Base-by-base conservation (phyloP, 768 basidiomycete genomes). In the Naganishia vaughanmartiniae region DNA sequence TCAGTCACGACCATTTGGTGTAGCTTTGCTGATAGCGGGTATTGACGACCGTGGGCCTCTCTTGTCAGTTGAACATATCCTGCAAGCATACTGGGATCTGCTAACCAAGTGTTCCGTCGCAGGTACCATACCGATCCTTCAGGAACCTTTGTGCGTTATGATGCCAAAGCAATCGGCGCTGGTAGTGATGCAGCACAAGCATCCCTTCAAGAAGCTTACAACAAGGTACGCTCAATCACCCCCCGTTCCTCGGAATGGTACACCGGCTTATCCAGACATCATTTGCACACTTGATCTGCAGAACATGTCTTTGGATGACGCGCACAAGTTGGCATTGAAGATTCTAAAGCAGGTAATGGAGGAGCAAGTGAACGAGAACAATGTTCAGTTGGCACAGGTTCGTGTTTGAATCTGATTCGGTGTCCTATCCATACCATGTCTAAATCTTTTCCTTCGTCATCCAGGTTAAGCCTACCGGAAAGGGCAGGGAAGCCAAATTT, bases 341-440 rank as follows among this genome's bases (percentile, higher is more conserved):
- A 92, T 98, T 55, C 84, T 98, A 73, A 98, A 99, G 84, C 93
- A 98, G 83, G 96, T 98, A 54, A 99, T 98, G 96, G 96, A 98
- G 82, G 96, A 98, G 84, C 97, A 96, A 81, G 87, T 99, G 53
- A 95, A 98, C 82, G 92, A 96, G 76, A 94, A 97, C 84, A 98
- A 99, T 75, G 94, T 98, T 30, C 94, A 98, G 81, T 85, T 99
- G 17, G 93, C 95, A 65, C 93, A 94, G 86, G 94, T 90, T 66
- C 36, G 85, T 82, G 28, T n/a, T 17, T 12, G 31, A 58, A 31
- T 24, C 10, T 7, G 7, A 55, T 55, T 36, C 17, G 55, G 19
- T 48, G 39, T 17, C 1, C 28, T 26, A 6, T 5, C 17, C 15
- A 15, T 21, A 31, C 14, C 34, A 4, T 31, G 17, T 19, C 51